A percentile compares a stretch with the other conserved stretches of the same genome.
Evolutionary conservation across 257 asterid genomes (phyloP).

Genomic region (Salvia splendens): DNA sequence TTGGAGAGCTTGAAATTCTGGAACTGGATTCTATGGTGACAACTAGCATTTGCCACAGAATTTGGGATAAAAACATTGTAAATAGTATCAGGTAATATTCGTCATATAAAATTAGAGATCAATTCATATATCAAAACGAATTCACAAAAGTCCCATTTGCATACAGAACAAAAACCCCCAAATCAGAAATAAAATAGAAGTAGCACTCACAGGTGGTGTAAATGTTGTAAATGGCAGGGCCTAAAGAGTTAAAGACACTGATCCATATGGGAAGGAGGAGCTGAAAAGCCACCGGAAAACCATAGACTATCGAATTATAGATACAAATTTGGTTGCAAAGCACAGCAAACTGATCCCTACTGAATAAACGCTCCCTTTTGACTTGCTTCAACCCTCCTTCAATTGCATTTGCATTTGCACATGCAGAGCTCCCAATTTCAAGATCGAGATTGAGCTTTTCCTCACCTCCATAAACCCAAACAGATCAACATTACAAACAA

Average conservation of each 20-base stretch:
- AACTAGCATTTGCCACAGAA: not conserved
- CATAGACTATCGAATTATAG: slow-evolving; percentile 40
- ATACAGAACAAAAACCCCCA: not conserved
- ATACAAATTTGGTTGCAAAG: slow-evolving; percentile 42
- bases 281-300: slow-evolving; percentile 46
- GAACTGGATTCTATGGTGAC: not conserved
- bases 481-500: slow-evolving; percentile 21
- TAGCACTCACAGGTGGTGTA: slow-evolving; percentile 49
- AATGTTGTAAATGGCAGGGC: slow-evolving; percentile 33
- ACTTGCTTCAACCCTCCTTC: slow-evolving; percentile 32
- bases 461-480: slow-evolving; percentile 33
- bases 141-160: not conserved
- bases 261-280: slow-evolving; percentile 49
- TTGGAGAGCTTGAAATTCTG: not conserved
- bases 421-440: slow-evolving; percentile 38
- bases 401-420: slow-evolving; percentile 16
- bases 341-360: slow-evolving; percentile 44
- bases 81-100: not conserved
- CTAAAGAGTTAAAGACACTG: slow-evolving; percentile 39
- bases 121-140: not conserved
- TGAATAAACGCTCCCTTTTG: slow-evolving; percentile 38
- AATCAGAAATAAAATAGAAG: not conserved
- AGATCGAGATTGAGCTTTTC: slow-evolving; percentile 47
- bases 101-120: not conserved
- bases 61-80: not conserved